Base-by-base conservation (phyloP, 2,329 filamentous ascomycete genomes). In the Chaetothyriales sp. region DNA sequence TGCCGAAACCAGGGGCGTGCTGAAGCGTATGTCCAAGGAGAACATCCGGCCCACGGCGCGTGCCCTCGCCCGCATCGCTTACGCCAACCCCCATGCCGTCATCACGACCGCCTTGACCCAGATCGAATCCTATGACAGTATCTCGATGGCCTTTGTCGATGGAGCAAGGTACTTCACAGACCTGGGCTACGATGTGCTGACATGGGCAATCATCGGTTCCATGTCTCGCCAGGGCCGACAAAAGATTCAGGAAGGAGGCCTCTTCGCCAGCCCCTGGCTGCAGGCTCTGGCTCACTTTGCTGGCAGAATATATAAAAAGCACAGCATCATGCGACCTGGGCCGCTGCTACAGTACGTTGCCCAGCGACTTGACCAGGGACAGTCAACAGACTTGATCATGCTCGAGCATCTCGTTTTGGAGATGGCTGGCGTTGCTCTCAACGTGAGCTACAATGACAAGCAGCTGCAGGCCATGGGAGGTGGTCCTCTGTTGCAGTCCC, bases 131-230 rank as follows among this genome's bases (percentile, higher is more conserved):
- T 98, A 98, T 65, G 85, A 84, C 63, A 98, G 96, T 63, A 76
- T 98, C 54, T 95, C 95, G 51, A 86, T 95, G 55, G 86, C 87
- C 4, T 86, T 98, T 54, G 89, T 96, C 12, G 88, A 95, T 64
- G 95, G 89, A 62, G 88, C 86, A 42, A 83, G 86, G 60, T 95
- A 95, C 64, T 95, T 96, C 60, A 95, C 90, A 1, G 81, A 86
- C 50, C 71, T 98, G 39, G 90, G 86, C 0, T 95, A 95, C 64
- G 92, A 98, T 65, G 86, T 95, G 28, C 73, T 98, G 44, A 85
- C 87, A 2, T 98, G 90, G 88, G 86, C 87, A 18, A 73, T 98
- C 44, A 79, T 98, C 67, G 93, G 81, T 62, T 75, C 77, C 8
- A 72, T 84, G 53, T 74, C 76, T 26, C 75, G 75, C 44, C 72